Percentiles rank a stretch among this genome's conserved stretches.
phyloP scores from a whole-genome alignment of 257 asterid genomes.

The Solanum acaule region DNA sequence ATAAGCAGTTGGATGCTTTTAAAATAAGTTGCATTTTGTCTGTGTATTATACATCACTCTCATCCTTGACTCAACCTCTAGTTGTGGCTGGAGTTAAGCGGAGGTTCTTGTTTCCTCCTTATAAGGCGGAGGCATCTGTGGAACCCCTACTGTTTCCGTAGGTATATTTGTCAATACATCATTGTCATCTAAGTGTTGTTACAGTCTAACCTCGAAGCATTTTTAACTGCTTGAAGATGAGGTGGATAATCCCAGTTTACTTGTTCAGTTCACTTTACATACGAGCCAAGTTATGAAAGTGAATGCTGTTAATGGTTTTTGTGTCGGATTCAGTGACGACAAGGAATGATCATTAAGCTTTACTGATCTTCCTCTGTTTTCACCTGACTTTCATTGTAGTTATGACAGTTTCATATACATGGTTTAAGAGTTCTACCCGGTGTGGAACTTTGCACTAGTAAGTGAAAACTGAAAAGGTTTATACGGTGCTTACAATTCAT shows the following conservation, averaged over 20 bases:
- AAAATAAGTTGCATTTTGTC: conserved; percentile 21
- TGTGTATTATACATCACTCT: conserved; percentile 11
- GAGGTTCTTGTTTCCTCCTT: background rate
- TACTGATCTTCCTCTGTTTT: background rate
- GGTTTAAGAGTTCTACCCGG: background rate
- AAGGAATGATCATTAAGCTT: background rate
- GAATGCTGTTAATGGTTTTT: background rate
- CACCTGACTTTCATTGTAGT: background rate
- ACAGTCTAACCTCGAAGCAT: conserved; percentile 23
- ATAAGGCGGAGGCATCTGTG: background rate
- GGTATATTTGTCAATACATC: conserved; percentile 33
- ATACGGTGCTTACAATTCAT: background rate
- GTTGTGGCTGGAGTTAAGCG: background rate
- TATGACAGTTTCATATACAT: background rate
- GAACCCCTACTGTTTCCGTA: background rate
- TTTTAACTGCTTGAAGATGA: conserved; percentile 22
- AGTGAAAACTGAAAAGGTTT: background rate
- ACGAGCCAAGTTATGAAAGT: background rate
- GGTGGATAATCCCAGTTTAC: conserved; percentile 1
- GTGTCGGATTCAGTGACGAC: background rate
- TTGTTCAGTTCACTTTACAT: background rate
- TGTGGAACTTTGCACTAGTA: background rate
- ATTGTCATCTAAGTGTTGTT: conserved; percentile 21
- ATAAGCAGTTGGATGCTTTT: background rate
- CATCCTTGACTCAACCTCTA: conserved; percentile 1